A percentile compares a stretch with the other conserved stretches of the same genome.
phyloP scores from a whole-genome alignment of 371 early-diverging fungal genomes.

The Mortierella sp. region DNA sequence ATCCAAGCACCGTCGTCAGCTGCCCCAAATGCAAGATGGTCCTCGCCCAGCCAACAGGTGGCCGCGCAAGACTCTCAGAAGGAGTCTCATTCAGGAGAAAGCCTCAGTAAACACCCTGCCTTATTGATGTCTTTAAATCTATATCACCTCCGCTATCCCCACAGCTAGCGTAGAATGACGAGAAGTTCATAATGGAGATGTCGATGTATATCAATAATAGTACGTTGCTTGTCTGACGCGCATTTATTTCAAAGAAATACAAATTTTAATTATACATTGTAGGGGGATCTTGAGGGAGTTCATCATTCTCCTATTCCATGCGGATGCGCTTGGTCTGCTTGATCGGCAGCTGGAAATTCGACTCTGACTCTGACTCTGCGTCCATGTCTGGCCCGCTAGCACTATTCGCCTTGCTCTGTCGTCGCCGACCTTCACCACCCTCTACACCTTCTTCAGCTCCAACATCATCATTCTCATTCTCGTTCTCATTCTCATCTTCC shows the following conservation, averaged over 20 bases:
- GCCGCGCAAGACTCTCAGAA: constrained; percentile 97
- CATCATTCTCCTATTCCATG: constrained; percentile 4
- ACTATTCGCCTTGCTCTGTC: constrained; percentile 4
- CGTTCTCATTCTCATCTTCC: too few species aligned
- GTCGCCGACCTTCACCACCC: background rate
- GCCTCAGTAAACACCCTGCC: constrained; percentile 15
- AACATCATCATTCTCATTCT: constrained; percentile 1
- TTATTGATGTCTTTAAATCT: background rate
- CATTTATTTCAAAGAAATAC: background rate
- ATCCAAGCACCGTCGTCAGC: constrained; percentile 98
- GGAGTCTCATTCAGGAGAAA: constrained; percentile 54
- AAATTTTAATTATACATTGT: background rate
- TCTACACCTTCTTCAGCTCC: background rate
- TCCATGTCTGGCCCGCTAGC: constrained; percentile 4
- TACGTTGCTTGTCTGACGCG: too few species aligned
- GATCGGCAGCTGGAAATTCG: constrained; percentile 4
- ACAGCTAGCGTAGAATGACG: background rate
- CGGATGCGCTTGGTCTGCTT: constrained; percentile 49
- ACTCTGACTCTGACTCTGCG: background rate
- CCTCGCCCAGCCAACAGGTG: constrained; percentile 99
- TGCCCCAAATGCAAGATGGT: constrained; percentile 97
- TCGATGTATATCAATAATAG: too few species aligned
- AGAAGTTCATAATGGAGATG: too few species aligned
- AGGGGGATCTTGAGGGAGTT: background rate
- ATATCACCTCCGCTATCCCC: background rate